These are phyloP conservation scores for Rhodotorula sp. DNA, from an alignment of 1,284 basidiomycete species.

Conservation along the genomic window DNA sequence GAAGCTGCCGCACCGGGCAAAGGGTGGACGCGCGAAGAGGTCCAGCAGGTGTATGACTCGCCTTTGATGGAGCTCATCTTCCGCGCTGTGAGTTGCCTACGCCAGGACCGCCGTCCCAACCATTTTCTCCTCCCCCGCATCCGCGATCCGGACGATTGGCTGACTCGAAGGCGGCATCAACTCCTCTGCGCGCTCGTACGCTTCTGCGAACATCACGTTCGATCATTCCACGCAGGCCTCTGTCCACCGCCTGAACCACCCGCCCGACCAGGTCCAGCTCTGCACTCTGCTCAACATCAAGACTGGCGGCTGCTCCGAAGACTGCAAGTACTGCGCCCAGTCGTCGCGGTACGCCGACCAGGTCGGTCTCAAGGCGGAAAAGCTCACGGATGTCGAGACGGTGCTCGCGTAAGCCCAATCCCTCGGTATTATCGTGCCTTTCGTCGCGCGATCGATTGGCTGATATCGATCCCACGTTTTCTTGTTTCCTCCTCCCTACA, in stretches of 20 bases:
- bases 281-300: conserved; percentile 98
- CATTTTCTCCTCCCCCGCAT: neutral
- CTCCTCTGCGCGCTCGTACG: neutral
- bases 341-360: conserved; percentile 73
- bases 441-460: neutral
- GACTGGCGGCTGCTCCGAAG: conserved; percentile 90
- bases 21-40: conserved; percentile 65
- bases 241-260: conserved; percentile 82
- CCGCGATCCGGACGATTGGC: neutral
- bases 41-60: conserved; percentile 71
- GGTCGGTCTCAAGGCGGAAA: conserved; percentile 83
- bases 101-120: conserved; percentile 6
- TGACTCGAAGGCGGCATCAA: neutral
- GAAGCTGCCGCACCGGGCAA: conserved; percentile 6
- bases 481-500: neutral
- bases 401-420: conserved; percentile 70
- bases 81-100: conserved; percentile 63
- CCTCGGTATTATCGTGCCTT: neutral
- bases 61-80: conserved; percentile 84
- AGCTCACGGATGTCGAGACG: conserved; percentile 84
- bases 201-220: neutral
- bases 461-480: conserved; percentile 9
- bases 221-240: conserved; percentile 47
- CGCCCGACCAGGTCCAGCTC: conserved; percentile 85
- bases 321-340: conserved; percentile 98